phyloP scores from a whole-genome alignment of 2,329 filamentous ascomycete species.

The Fusarium siculi region DNA sequence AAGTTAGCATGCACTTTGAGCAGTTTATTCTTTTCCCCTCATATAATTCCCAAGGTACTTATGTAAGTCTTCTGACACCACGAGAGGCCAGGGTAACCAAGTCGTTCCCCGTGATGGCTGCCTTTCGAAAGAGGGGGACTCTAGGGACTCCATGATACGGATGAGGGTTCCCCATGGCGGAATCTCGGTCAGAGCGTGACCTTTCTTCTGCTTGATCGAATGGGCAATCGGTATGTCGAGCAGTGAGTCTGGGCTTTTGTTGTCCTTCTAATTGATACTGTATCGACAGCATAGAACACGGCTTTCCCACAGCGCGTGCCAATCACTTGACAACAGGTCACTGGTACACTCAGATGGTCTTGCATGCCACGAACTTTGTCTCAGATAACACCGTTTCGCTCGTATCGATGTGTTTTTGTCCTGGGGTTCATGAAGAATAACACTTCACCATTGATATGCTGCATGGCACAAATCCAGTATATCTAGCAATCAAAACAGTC shows the following conservation, averaged over 20 bases:
- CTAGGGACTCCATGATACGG: neutral
- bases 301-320: slow-evolving; percentile 11
- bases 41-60: neutral
- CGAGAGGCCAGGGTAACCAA: neutral
- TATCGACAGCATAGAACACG: neutral
- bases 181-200: slow-evolving; percentile 11
- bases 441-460: neutral
- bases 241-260: slow-evolving; percentile 1
- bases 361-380: neutral
- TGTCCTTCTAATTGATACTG: neutral
- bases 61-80: neutral
- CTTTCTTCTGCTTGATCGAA: slow-evolving; percentile 3
- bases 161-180: slow-evolving; percentile 8
- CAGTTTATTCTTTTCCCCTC: neutral
- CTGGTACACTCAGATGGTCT: neutral
- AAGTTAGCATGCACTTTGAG: neutral
- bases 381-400: neutral
- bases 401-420: neutral
- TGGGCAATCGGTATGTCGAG: slow-evolving; percentile 2
- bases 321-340: slow-evolving; percentile 22
- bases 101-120: slow-evolving; percentile 12
- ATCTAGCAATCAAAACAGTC: neutral
- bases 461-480: neutral
- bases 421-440: slow-evolving; percentile 3
- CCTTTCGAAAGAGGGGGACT: slow-evolving; percentile 2